phyloP scores from a whole-genome alignment of 2,329 filamentous ascomycete genomes.

The Penicillium sp. region DNA sequence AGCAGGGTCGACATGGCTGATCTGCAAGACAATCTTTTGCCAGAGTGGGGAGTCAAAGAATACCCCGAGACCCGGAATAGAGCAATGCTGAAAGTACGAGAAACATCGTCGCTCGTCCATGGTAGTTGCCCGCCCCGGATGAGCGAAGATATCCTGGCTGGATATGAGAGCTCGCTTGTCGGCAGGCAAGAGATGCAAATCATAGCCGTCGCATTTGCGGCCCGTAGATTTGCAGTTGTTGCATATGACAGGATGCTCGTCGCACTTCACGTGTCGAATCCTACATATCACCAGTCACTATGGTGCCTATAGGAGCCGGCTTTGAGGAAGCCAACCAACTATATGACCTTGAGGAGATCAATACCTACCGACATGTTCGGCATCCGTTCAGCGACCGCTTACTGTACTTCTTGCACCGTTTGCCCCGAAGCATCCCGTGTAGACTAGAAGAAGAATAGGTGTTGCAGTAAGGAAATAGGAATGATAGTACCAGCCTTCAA shows the following conservation, averaged over 20 bases:
- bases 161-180: neutral
- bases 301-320: no score
- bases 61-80: slow-evolving; percentile 17
- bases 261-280: slow-evolving; percentile 24
- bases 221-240: slow-evolving; percentile 40
- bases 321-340: no score
- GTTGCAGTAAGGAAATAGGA: no score
- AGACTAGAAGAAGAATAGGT: no score
- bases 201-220: slow-evolving; percentile 45
- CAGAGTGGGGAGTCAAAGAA: slow-evolving; percentile 20
- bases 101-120: slow-evolving; percentile 25
- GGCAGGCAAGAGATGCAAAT: slow-evolving; percentile 15
- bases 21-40: slow-evolving; percentile 14
- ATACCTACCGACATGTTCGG: no score
- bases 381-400: no score
- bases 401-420: no score
- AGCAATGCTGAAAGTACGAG: slow-evolving; percentile 19
- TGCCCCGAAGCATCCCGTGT: no score
- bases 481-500: no score
- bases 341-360: no score
- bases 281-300: neutral
- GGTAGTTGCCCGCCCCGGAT: slow-evolving; percentile 13
- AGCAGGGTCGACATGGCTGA: slow-evolving; percentile 17
- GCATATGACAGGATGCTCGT: slow-evolving; percentile 41
- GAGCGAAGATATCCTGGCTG: neutral